Percentiles rank a stretch among this genome's conserved stretches.
Conservation (phyloP, 768 basidiomycete species). For the Suillus hirtellus region DNA sequence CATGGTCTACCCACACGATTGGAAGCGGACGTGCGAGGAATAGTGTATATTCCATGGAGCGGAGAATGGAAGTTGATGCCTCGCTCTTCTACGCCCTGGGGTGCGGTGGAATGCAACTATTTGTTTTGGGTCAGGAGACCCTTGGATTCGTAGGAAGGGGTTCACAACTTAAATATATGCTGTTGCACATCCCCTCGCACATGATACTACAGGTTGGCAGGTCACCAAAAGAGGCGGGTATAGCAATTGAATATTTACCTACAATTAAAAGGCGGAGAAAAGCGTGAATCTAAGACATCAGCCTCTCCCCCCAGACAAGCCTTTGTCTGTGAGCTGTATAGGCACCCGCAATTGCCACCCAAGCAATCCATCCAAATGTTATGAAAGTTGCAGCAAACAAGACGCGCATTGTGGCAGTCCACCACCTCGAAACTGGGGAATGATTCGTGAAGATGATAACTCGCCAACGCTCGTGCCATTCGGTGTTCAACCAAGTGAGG, state of each 20-base stretch:
- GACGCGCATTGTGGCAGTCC: constrained; percentile 63
- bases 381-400: constrained; percentile 60
- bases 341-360: constrained; percentile 63
- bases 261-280: neutral
- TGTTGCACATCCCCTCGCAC: neutral
- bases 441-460: constrained; percentile 70
- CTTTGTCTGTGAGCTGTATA: constrained; percentile 74
- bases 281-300: constrained; percentile 56
- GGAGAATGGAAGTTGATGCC: constrained; percentile 72
- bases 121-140: constrained; percentile 88
- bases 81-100: constrained; percentile 45
- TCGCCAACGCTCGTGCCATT: constrained; percentile 75
- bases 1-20: constrained; percentile 53
- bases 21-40: constrained; percentile 79
- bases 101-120: constrained; percentile 69
- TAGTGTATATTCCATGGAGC: constrained; percentile 72
- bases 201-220: neutral
- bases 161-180: constrained; percentile 16
- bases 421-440: constrained; percentile 71
- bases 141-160: constrained; percentile 12
- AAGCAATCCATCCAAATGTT: constrained; percentile 58
- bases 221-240: neutral
- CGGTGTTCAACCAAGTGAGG: constrained; percentile 75
- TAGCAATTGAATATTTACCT: neutral
- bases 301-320: constrained; percentile 76